Base-by-base conservation (phyloP, 106 monocot species). In the Allium fistulosum region DNA sequence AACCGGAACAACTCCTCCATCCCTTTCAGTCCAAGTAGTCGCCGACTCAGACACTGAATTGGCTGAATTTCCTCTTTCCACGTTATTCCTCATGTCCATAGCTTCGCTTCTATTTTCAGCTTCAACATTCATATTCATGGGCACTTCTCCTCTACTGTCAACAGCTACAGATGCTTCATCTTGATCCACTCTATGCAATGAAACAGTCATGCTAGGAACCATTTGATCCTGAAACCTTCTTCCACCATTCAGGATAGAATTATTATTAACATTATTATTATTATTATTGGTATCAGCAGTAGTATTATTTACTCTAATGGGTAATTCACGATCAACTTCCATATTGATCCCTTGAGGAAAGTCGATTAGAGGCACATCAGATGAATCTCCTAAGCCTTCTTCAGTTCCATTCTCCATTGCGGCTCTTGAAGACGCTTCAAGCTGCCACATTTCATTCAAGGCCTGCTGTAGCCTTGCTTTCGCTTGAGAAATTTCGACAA, bases 331-430 rank as follows among this genome's bases (percentile, higher is more conserved):
- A 57, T 91, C 91, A 0, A 86, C 72, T 26, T 91, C 91, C 91
- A 95, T 95, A 47, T 78, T 79, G 16, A 84, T 57, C 18, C 88
- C 91, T 63, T 72, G 85, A 68, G 95, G 91, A 65, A 85, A 95
- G 53, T 79, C 81, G 53, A 83, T 72, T 4, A 67, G 66, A 37
- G 95, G 85, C 13, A 88, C 9, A 13, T 95, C 95, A 2, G 91
- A 94, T 14, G 94, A 95, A 57, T 96, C 96, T 3, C 91, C 96
- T 11, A 92, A 80, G 55, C 91, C 96, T 82, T 96, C 96, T 80
- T 91, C 96, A 26, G 81, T 81, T 37, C 88, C 96, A 70, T 86
- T 96, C 66, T 86, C 84, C 10, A 80, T 63, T 55, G 84, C 73
- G 49, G 91, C 92, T 80, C 96, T 84, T 9, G 91, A 81, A 13